Conservation (phyloP, 129 eudicot genomes). For the Ambrosia trifida region DNA sequence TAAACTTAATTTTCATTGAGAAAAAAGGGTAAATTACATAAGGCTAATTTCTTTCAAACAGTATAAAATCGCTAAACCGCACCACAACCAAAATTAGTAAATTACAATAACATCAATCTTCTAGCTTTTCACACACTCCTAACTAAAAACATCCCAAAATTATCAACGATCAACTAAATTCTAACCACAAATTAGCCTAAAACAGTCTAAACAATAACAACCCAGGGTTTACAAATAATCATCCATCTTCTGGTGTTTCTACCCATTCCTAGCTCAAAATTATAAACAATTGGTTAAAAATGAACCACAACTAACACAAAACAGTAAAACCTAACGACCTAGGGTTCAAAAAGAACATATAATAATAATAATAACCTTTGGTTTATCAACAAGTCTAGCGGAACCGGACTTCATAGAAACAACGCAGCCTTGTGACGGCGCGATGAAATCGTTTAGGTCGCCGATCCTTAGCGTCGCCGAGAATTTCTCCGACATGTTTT, state of each 20-base stretch:
- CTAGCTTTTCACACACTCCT: constrained; percentile 1
- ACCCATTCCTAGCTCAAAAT: neutral
- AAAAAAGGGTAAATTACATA: too few relatives aligned
- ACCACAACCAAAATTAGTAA: neutral
- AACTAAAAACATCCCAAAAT: neutral
- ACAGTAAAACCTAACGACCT: neutral
- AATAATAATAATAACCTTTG: constrained; percentile 29
- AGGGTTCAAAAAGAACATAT: constrained; percentile 21
- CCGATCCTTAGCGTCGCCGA: constrained; percentile 83
- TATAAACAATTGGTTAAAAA: neutral
- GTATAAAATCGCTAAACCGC: constrained; percentile 4
- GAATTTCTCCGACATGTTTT: constrained; percentile 77
- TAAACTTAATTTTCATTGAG: too few relatives aligned
- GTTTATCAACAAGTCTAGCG: constrained; percentile 28
- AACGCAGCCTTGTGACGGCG: constrained; percentile 93
- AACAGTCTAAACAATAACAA: too few relatives aligned
- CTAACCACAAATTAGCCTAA: too few relatives aligned
- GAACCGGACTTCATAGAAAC: constrained; percentile 55
- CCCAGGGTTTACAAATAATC: too few relatives aligned
- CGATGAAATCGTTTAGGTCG: constrained; percentile 87
- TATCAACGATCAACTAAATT: neutral
- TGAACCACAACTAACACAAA: neutral
- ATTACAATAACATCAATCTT: neutral
- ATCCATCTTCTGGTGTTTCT: too few relatives aligned
- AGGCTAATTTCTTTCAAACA: neutral